These are phyloP conservation scores for Rubia occidens DNA, from an alignment of 305 asterid genomes.

Conservation along the genomic window DNA sequence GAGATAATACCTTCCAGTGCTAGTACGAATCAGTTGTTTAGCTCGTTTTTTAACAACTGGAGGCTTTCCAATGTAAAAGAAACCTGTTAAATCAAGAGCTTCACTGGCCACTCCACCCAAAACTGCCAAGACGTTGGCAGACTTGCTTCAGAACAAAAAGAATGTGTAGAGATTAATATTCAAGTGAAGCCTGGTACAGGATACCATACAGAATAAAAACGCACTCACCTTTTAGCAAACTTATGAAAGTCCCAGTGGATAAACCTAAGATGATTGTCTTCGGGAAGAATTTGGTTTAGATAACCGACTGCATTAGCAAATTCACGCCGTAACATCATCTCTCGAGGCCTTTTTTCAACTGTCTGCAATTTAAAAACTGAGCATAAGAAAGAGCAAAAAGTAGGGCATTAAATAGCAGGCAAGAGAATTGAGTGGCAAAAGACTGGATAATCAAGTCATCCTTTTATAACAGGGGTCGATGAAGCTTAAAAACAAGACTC, in stretches of 20 bases:
- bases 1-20: conserved; percentile 59
- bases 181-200: conserved; percentile 14
- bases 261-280: conserved; percentile 74
- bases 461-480: not conserved
- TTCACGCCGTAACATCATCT: conserved; percentile 98
- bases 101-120: conserved; percentile 92
- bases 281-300: conserved; percentile 76
- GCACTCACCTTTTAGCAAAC: conserved; percentile 77
- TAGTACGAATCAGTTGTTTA: conserved; percentile 60
- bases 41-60: conserved; percentile 45
- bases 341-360: conserved; percentile 96
- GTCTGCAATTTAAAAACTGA: conserved; percentile 41
- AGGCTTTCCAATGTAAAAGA: conserved; percentile 82
- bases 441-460: not conserved
- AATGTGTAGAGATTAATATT: conserved; percentile 24
- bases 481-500: not conserved
- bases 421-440: conserved; percentile 4
- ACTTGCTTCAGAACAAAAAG: conserved; percentile 57
- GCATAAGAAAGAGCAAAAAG: not conserved
- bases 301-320: conserved; percentile 93
- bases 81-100: conserved; percentile 92
- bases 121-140: conserved; percentile 97
- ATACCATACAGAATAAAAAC: conserved; percentile 14
- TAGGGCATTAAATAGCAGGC: not conserved
- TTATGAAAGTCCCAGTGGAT: conserved; percentile 99